A percentile compares a stretch with the other conserved stretches of the same genome.
phyloP scores from a whole-genome alignment of 192 early-diverging fungal species.

The Thamnidium elegans region DNA sequence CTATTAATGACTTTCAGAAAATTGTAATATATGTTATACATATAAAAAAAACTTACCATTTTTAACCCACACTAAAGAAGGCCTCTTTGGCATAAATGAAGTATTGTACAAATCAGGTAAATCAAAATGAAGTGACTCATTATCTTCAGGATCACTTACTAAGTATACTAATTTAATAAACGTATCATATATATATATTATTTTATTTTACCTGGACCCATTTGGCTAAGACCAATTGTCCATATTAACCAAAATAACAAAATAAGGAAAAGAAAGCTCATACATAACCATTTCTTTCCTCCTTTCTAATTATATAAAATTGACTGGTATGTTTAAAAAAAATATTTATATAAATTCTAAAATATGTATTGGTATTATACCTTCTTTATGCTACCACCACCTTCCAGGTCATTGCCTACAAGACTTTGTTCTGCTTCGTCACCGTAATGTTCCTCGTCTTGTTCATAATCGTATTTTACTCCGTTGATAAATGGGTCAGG shows the following conservation, averaged over 20 bases:
- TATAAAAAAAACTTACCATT: slow-evolving; percentile 15
- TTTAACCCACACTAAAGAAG: slow-evolving; percentile 23
- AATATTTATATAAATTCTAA: neutral
- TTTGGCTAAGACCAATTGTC: slow-evolving; percentile 23
- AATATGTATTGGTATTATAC: neutral
- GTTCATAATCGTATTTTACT: no score
- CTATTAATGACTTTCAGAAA: slow-evolving; percentile 11
- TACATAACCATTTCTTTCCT: slow-evolving; percentile 24
- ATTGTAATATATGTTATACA: slow-evolving; percentile 3
- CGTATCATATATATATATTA: neutral
- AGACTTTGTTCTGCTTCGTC: slow-evolving; percentile 12
- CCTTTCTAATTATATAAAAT: neutral
- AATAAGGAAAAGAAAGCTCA: slow-evolving; percentile 21
- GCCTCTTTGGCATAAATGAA: slow-evolving; percentile 18
- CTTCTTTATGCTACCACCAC: neutral
- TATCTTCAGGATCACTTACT: slow-evolving; percentile 4
- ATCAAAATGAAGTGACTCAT: slow-evolving; percentile 18
- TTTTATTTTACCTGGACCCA: slow-evolving; percentile 11
- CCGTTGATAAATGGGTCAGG: neutral
- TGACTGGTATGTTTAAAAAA: neutral
- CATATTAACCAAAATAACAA: slow-evolving; percentile 30
- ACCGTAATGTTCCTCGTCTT: neutral
- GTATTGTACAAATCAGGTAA: slow-evolving; percentile 26
- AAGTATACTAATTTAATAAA: neutral
- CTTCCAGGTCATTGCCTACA: neutral